phyloP scores from a whole-genome alignment of 2,329 filamentous ascomycete species.

The Tetracladium maxilliforme region DNA sequence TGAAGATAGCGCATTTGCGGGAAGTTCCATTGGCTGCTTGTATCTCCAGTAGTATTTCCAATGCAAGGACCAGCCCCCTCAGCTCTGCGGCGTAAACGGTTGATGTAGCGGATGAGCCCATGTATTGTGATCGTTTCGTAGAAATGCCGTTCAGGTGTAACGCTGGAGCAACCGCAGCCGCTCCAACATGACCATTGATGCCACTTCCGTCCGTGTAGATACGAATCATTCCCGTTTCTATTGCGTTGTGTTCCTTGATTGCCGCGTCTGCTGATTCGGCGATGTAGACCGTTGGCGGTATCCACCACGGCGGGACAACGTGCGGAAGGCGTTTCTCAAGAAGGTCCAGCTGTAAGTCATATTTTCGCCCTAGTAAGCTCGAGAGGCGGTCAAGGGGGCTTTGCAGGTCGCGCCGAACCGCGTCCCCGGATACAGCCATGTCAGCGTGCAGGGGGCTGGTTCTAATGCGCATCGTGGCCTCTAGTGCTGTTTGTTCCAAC shows the following conservation, averaged over 20 bases:
- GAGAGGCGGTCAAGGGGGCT: no score
- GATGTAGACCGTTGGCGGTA: constrained; percentile 2
- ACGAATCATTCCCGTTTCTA: constrained; percentile 1
- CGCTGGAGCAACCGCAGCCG: constrained; percentile 9
- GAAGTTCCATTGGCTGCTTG: constrained; percentile 3
- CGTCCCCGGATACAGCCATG: no score
- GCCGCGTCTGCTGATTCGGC: constrained; percentile 1
- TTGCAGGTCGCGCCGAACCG: no score
- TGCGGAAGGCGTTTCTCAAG: constrained; percentile 2
- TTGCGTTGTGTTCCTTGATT: constrained; percentile 3
- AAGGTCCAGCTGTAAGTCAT: no score
- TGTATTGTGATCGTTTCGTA: constrained; percentile 9
- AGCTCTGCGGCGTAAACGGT: constrained; percentile 15
- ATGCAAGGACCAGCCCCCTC: constrained; percentile 10
- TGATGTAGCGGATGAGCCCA: constrained; percentile 11
- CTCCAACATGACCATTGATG: constrained; percentile 12
- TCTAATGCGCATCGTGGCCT: no score
- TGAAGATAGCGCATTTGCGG: constrained; percentile 12
- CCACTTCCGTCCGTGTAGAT: constrained; percentile 10
- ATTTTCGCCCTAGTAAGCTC: no score
- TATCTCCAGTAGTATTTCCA: constrained; percentile 10
- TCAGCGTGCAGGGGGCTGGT: no score
- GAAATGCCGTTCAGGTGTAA: constrained; percentile 4
- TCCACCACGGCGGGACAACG: constrained; percentile 4
- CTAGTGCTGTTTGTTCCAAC: no score